A percentile compares a stretch with the other conserved stretches of the same genome.
Conservation (phyloP, 31 red algal genomes). For the Odonthalia washingtoniensis region DNA sequence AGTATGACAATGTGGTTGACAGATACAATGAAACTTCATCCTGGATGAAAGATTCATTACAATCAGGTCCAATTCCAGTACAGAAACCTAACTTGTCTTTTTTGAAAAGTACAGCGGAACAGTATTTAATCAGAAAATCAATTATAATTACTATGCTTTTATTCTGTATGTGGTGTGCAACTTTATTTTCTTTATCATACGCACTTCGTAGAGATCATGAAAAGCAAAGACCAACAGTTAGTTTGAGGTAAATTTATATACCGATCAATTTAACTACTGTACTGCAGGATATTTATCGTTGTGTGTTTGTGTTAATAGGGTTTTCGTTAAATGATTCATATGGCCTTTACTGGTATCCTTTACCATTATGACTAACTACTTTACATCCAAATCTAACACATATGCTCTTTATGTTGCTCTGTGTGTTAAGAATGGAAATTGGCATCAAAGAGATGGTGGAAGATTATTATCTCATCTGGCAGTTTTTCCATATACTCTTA, state of each 20-base stretch:
- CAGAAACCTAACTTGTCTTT: neutral
- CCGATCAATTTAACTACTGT: constrained; percentile 37
- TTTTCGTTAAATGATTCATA: constrained; percentile 76
- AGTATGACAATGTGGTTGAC: neutral
- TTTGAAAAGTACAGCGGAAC: neutral
- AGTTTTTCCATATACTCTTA: constrained; percentile 37
- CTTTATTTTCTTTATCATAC: neutral
- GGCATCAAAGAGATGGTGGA: constrained; percentile 57
- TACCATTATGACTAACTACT: constrained; percentile 47
- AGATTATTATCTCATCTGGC: constrained; percentile 46
- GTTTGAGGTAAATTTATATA: constrained; percentile 70
- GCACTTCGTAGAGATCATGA: neutral
- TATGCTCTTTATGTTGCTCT: constrained; percentile 37
- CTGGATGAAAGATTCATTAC: constrained; percentile 4
- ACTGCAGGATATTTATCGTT: constrained; percentile 39
- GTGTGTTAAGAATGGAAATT: constrained; percentile 21
- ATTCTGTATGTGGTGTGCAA: neutral
- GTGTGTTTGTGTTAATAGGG: constrained; percentile 55
- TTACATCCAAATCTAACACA: constrained; percentile 30
- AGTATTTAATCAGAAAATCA: neutral
- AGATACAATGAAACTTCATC: constrained; percentile 20
- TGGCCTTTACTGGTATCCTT: constrained; percentile 31
- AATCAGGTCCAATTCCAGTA: too few relatives aligned
- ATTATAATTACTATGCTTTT: neutral
- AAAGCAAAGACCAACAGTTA: neutral